These are phyloP conservation scores for Ligustrum vulgare DNA, from an alignment of 257 asterid species.

Conservation along the genomic window DNA sequence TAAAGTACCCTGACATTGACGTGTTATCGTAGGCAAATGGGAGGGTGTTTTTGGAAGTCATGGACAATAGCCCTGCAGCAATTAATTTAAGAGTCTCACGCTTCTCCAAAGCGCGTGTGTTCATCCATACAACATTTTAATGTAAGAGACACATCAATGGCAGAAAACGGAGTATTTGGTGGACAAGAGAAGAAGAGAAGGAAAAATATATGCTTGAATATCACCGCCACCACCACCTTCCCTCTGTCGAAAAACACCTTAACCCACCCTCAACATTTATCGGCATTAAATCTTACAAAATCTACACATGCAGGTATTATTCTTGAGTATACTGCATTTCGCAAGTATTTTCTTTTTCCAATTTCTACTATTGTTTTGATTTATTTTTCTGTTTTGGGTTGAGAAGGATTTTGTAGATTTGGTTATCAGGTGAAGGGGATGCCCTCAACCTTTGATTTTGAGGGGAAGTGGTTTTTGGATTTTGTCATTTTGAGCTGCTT, in stretches of 20 bases:
- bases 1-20: neutral
- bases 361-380: neutral
- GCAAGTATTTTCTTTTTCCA: constrained; percentile 2
- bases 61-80: neutral
- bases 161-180: constrained; percentile 52
- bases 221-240: constrained; percentile 13
- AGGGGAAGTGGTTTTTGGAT: constrained; percentile 83
- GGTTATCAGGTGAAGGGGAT: constrained; percentile 75
- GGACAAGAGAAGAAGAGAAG: constrained; percentile 21
- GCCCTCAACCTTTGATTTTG: constrained; percentile 95
- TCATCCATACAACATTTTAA: neutral
- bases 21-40: neutral
- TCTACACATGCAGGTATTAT: constrained; percentile 9
- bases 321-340: constrained; percentile 7
- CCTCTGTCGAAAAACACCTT: neutral
- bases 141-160: constrained; percentile 38
- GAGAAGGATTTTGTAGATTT: constrained; percentile 31
- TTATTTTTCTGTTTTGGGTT: neutral
- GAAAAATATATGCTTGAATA: too few species aligned
- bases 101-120: neutral
- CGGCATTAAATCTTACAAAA: neutral
- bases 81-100: neutral
- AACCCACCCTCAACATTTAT: constrained; percentile 5
- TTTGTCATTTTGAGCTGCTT: constrained; percentile 31
- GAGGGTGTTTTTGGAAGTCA: neutral